These are phyloP conservation scores for Podospora conica DNA, from an alignment of 495 filamentous ascomycete species.

Conservation along the genomic window DNA sequence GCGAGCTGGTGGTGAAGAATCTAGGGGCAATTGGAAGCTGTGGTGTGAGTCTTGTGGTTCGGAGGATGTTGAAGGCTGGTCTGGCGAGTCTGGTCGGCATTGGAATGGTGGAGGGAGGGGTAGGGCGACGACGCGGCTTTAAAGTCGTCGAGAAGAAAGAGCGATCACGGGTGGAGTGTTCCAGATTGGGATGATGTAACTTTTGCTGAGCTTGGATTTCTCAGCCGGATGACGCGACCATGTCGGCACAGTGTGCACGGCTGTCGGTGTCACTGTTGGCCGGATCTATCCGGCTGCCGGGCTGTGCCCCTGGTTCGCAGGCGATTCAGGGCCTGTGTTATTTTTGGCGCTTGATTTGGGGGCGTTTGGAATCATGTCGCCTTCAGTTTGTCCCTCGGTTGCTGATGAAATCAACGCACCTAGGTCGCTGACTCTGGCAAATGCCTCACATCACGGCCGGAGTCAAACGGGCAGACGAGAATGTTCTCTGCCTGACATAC, in stretches of 20 bases:
- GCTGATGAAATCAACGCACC: not conserved
- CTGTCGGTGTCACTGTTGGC: not conserved
- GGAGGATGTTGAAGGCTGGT: constrained; percentile 14
- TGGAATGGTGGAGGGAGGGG: constrained; percentile 6
- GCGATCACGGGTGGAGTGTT: constrained; percentile 9
- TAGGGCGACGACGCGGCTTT: constrained; percentile 1
- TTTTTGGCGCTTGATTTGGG: not conserved
- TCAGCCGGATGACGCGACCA: not conserved
- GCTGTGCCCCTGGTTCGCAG: not conserved
- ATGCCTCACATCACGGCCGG: not conserved
- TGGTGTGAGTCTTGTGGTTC: constrained; percentile 4
- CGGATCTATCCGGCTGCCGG: not conserved
- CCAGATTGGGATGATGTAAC: constrained; percentile 12
- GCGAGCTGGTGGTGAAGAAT: constrained; percentile 35
- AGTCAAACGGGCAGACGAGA: not conserved
- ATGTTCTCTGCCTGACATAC: not conserved
- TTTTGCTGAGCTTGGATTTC: not conserved
- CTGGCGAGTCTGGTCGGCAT: constrained; percentile 26
- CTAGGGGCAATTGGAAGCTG: constrained; percentile 17
- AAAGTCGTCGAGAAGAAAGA: not conserved
- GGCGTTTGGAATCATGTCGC: not conserved
- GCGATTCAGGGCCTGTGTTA: not conserved
- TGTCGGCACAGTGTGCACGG: not conserved
- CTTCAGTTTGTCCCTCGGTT: not conserved
- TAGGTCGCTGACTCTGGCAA: not conserved